phyloP scores from a whole-genome alignment of 179 eudicot species.

The Beta corolliflora region DNA sequence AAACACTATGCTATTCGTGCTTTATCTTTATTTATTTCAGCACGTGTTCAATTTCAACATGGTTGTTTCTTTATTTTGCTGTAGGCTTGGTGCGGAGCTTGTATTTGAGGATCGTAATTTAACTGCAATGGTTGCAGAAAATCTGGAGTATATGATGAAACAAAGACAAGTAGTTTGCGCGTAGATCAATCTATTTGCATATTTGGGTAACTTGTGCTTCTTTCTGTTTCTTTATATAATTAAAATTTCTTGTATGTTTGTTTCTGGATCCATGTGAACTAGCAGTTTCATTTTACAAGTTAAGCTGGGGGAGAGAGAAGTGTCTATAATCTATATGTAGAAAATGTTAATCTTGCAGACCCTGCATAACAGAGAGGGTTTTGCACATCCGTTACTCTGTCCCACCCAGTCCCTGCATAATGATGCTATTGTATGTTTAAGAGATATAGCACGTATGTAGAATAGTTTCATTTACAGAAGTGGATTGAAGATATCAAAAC shows the following conservation, averaged over 20 bases:
- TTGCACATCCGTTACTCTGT: background rate
- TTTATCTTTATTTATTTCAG: background rate
- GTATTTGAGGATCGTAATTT: constrained; percentile 85
- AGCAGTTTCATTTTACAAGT: background rate
- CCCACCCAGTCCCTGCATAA: background rate
- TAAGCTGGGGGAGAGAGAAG: background rate
- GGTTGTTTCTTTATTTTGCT: constrained; percentile 8
- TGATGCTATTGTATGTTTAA: too few relatives aligned
- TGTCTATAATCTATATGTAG: background rate
- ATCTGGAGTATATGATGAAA: constrained; percentile 72
- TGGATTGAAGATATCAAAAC: too few relatives aligned
- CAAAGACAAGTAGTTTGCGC: constrained; percentile 49
- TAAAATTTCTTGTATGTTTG: background rate
- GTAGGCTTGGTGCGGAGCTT: constrained; percentile 81
- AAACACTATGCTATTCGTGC: too few relatives aligned
- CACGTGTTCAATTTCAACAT: background rate
- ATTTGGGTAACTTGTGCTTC: constrained; percentile 9
- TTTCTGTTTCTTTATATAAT: background rate
- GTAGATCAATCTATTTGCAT: constrained; percentile 15
- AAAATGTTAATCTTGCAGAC: background rate
- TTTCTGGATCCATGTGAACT: background rate
- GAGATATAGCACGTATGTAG: too few relatives aligned
- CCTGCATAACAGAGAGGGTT: background rate
- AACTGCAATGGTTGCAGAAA: constrained; percentile 72
- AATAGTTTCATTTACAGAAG: too few relatives aligned